Evolutionary conservation across 768 basidiomycete species (phyloP), one percentile per base, ranked within the genome.

Genomic region (Thelephora ganbajun): DNA sequence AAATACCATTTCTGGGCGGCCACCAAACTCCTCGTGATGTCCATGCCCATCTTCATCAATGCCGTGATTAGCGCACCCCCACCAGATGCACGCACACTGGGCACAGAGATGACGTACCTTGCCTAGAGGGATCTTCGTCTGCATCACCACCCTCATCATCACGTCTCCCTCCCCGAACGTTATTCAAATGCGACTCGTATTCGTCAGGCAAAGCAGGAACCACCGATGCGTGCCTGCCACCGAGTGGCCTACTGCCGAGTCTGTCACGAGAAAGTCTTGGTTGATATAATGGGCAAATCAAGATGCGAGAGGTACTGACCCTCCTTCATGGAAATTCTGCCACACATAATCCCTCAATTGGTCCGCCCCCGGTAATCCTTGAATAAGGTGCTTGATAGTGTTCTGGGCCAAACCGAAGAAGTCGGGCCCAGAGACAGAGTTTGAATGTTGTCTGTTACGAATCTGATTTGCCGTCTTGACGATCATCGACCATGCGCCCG

Each of bases 311-410:
- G 39, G 50, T 44, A 76, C 83, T 72, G 64, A 84, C 80, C 85
- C 86, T 67, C 87, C 87, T 63, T 91, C 87, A 7, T 77, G 71
- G 59, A 87, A 90, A 51, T 78, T 74, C 59, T 90, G 86, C 85
- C 85, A 87, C 23, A 88, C 84, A 59, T 91, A 91, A 64, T 86
- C 80, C 54, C 76, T 70, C 48, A 89, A 61, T 41, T 74, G 67
- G 60, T 81, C 75, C 12, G 88, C 80, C 49, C 76, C 75, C 5
- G 80, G 77, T 13, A 91, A 69, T 62, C 87, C 82, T 61, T 91
- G 87, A n/a, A 91, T 86, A 34, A 90, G 72, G 57, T 86, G 83
- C 65, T 89, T 90, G 68, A 91, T 88, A 3, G 83, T 83, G 58
- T 89, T 89, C 61, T 89, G 83, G 2, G 83, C 83, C 13, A 91